Evolutionary conservation across 2,329 filamentous ascomycete genomes (phyloP).

Genomic region (Colletotrichum australisinense): DNA sequence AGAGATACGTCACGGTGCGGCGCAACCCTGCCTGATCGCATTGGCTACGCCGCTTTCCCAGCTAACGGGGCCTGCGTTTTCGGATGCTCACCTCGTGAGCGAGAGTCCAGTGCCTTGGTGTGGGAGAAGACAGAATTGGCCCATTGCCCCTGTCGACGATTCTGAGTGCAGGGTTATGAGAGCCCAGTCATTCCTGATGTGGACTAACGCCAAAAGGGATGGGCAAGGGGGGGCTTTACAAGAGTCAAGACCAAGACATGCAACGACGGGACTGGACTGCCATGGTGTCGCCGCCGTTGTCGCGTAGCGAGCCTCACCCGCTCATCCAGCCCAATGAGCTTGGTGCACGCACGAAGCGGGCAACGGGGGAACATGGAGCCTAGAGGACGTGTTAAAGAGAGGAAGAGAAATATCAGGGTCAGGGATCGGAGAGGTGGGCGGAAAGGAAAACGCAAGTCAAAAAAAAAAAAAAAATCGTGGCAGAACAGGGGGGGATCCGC

Average conservation of each 20-base stretch:
- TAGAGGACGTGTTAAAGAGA: conserved; percentile 11
- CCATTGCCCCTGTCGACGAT: conserved; percentile 8
- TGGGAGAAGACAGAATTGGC: neutral
- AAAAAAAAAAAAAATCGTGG: neutral
- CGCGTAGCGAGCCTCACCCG: conserved; percentile 27
- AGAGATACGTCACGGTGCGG: conserved; percentile 32
- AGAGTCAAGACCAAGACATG: conserved; percentile 3
- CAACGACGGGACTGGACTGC: conserved; percentile 8
- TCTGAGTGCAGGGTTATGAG: neutral
- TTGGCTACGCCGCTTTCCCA: conserved; percentile 13
- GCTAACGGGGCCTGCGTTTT: neutral
- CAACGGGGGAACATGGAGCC: neutral
- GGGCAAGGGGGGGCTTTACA: neutral
- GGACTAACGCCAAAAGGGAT: conserved; percentile 18
- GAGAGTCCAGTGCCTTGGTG: neutral
- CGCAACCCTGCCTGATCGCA: conserved; percentile 31
- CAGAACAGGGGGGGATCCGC: conserved; percentile 35
- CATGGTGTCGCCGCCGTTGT: conserved; percentile 33
- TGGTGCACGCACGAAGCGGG: neutral
- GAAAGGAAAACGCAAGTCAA: conserved; percentile 35
- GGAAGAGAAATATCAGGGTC: conserved; percentile 14
- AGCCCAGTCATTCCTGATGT: conserved; percentile 10
- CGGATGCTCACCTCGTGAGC: conserved; percentile 11
- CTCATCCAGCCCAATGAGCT: conserved; percentile 12
- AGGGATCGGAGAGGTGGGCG: conserved; percentile 25